phyloP scores from a whole-genome alignment of 2,329 filamentous ascomycete genomes.

The Colletotrichum nymphaeae region DNA sequence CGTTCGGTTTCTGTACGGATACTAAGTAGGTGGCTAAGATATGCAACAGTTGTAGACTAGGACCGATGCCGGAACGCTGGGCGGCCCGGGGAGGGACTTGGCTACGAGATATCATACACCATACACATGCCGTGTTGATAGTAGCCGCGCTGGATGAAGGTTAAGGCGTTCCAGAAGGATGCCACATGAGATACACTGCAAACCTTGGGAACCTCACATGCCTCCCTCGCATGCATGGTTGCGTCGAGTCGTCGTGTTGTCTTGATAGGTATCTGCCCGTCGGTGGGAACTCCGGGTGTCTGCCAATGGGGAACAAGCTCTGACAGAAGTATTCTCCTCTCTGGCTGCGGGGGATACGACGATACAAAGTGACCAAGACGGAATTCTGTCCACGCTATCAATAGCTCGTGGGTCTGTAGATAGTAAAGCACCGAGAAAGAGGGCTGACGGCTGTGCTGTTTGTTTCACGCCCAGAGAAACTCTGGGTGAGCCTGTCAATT shows the following conservation, averaged over 20 bases:
- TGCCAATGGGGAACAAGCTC: neutral
- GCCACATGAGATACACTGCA: neutral
- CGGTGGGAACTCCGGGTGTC: neutral
- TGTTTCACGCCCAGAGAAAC: neutral
- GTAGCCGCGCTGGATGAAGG: neutral
- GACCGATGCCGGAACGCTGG: neutral
- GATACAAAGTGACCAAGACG: neutral
- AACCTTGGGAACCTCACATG: neutral
- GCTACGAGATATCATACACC: neutral
- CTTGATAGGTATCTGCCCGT: neutral
- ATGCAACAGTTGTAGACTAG: neutral
- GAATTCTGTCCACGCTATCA: neutral
- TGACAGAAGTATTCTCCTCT: neutral
- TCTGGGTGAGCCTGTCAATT: neutral
- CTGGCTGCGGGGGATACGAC: neutral
- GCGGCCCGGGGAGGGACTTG: neutral
- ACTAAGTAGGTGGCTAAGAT: neutral
- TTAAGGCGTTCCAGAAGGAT: neutral
- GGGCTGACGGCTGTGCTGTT: neutral
- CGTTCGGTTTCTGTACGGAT: neutral
- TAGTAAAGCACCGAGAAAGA: neutral
- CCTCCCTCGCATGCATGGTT: neutral
- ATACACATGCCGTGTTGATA: neutral
- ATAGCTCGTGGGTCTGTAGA: neutral
- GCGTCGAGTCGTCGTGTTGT: neutral